A percentile compares a stretch with the other conserved stretches of the same genome.
These are phyloP conservation scores for Physcia stellaris DNA, from an alignment of 495 filamentous ascomycete genomes.

Conservation along the genomic window DNA sequence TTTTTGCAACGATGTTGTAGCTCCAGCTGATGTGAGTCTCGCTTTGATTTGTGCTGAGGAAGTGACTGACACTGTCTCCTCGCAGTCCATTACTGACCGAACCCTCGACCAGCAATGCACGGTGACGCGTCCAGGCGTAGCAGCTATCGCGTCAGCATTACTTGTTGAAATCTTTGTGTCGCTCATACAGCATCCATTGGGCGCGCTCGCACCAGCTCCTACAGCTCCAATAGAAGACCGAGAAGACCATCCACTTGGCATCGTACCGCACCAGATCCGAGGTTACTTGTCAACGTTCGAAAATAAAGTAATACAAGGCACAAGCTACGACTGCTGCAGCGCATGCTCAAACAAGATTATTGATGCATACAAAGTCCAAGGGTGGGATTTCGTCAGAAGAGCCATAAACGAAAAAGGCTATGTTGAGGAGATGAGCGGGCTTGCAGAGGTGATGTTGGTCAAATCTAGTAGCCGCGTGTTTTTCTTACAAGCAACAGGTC, in stretches of 20 bases:
- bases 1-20: constrained; percentile 96
- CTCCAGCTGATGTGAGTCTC: constrained; percentile 73
- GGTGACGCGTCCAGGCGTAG: constrained; percentile 85
- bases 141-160: constrained; percentile 82
- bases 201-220: constrained; percentile 45
- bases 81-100: constrained; percentile 78
- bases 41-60: neutral
- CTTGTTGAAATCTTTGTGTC: constrained; percentile 83
- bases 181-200: constrained; percentile 68
- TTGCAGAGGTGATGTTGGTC: constrained; percentile 56
- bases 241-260: constrained; percentile 66
- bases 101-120: constrained; percentile 98
- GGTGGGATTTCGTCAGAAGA: constrained; percentile 80
- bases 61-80: constrained; percentile 28
- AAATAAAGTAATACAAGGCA: constrained; percentile 68
- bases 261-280: constrained; percentile 84
- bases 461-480: neutral
- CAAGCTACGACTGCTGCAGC: constrained; percentile 80
- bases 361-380: constrained; percentile 53
- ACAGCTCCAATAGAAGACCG: constrained; percentile 38
- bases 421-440: constrained; percentile 78
- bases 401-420: constrained; percentile 76
- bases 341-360: constrained; percentile 74
- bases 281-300: constrained; percentile 80
- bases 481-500: constrained; percentile 28